Conservation (phyloP, 2,329 filamentous ascomycete genomes). For the Camptophora hylomeconis region DNA sequence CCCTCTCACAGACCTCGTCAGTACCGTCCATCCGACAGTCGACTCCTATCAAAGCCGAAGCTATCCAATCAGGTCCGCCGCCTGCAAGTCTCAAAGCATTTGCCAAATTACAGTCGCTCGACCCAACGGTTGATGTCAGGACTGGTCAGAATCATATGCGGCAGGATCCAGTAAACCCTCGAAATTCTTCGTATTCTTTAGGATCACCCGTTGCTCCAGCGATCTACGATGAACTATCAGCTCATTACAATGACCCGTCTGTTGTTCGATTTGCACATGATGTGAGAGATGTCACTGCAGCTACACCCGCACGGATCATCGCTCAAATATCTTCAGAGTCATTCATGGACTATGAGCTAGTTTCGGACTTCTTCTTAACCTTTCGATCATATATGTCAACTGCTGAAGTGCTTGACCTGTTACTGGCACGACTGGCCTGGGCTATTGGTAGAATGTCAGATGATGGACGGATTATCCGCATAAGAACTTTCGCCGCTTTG, state of each 20-base stretch:
- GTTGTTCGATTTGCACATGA: constrained; percentile 69
- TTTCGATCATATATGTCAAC: constrained; percentile 77
- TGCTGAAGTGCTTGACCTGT: constrained; percentile 63
- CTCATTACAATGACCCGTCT: constrained; percentile 66
- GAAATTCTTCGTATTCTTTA: background rate
- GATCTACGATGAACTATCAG: constrained; percentile 71
- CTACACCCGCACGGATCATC: constrained; percentile 79
- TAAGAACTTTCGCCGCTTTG: constrained; percentile 86
- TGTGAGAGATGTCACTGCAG: constrained; percentile 67
- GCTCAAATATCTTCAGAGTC: constrained; percentile 93
- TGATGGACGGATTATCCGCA: constrained; percentile 82
- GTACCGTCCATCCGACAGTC: constrained; percentile 19
- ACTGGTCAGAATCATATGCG: constrained; percentile 40
- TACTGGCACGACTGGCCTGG: constrained; percentile 78
- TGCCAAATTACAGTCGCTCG: constrained; percentile 14
- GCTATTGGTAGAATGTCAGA: constrained; percentile 69
- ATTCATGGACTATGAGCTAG: constrained; percentile 90
- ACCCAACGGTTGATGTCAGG: constrained; percentile 24
- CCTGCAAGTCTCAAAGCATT: constrained; percentile 11
- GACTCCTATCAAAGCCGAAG: constrained; percentile 8
- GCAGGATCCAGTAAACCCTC: background rate
- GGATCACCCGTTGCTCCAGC: constrained; percentile 38
- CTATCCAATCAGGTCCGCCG: constrained; percentile 9
- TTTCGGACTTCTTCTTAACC: constrained; percentile 96
- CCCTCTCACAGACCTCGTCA: constrained; percentile 45